Base-by-base conservation (phyloP, 2,329 filamentous ascomycete species). In the Exserohilum turcica region DNA sequence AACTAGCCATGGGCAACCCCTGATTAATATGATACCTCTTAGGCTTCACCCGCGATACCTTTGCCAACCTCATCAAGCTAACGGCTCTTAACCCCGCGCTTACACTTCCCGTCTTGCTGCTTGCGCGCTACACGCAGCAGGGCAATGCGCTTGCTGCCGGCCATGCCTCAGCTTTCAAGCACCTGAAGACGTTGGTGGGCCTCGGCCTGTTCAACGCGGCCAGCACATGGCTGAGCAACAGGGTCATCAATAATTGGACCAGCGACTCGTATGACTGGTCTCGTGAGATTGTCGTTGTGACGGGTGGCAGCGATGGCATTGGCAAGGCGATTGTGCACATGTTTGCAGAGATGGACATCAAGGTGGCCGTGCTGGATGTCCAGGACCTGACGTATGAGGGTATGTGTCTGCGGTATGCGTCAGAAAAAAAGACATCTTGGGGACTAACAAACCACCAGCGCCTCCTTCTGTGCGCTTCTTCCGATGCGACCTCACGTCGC, bases 221-320 rank as follows among this genome's bases (percentile, higher is more conserved):
- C 13, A 84, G 80, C 64, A 70, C 68, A 12, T 84, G 79, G 70
- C 71, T 86, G 10, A 84, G 83, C 62, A 72, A 76, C 2, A 75
- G 79, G 9, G 76, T 77, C 3, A 52, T 78, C 43, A 82, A 82
- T 67, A 82, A 80, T 43, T 84, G 80, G 77, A 76, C 68, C 1
- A 68, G 61, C 9, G 84, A 85, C 63, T 74, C 68, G 35, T 88
- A 87, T 73, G 80, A 85, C 68, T 91, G 88, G 87, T 75, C 79
- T 18, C 81, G 80, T 45, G 89, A 92, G 75, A 80, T 92, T 44
- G 86, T 90, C 2, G 77, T 92, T 37, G 80, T 92, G 16, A 92
- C 90, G 0, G 89, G 90, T 6, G 90, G 90, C 6, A 85, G 86
- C 36, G 84, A 84, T 50, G 90, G 90, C 0, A 91, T 93, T 65